Base-by-base conservation (phyloP, 1,284 basidiomycete genomes). In the Singerocomus inundabilis region DNA sequence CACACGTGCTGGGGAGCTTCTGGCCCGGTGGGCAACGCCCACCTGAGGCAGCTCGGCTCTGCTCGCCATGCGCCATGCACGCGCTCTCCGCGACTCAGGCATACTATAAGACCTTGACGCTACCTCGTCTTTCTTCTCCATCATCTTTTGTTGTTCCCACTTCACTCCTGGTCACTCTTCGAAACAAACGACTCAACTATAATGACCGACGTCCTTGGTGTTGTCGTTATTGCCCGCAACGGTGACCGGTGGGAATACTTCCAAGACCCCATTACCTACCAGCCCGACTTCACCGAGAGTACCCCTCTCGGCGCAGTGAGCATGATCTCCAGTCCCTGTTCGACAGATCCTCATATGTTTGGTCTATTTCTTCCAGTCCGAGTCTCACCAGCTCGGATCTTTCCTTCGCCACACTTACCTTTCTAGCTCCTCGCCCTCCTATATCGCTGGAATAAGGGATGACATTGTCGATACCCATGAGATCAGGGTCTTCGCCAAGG, bases 301-400 rank as follows among this genome's bases (percentile, higher is more conserved):
- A 95, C 91, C 30, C 84, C 91, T 46, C 81, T 93, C 45, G 92
- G 92, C 48, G 86, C 88, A 70, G 85, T 87, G 60, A 58, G 79
- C 69, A 40, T 34, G 43, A 5, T 9, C 32, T 28, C 5, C 38
- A 4, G 18, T 41, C 18, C 46, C 11, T 13, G 11, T 36, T 46
- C 16, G 12, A 41, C 33, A 29, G 12, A 51, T 10, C 18, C 40
- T 52, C 24, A 53, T 36, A 26, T 18, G 31, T 45, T 31, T 37
- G 8, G n/a, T 30, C 28, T 18, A 9, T 53, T 31, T 40, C 40
- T 30, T 16, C 41, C 46, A 90, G 87, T 75, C 73, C 46, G 80
- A 95, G 70, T 84, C 88, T 49, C 81, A 84, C 70, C 71, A 81
- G 48, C 82, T 92, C 47, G 93, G 92, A 24, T 50, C 71, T 5